These are phyloP conservation scores for Aureobasidium subglaciale DNA, from an alignment of 2,329 filamentous ascomycete species.

Conservation along the genomic window DNA sequence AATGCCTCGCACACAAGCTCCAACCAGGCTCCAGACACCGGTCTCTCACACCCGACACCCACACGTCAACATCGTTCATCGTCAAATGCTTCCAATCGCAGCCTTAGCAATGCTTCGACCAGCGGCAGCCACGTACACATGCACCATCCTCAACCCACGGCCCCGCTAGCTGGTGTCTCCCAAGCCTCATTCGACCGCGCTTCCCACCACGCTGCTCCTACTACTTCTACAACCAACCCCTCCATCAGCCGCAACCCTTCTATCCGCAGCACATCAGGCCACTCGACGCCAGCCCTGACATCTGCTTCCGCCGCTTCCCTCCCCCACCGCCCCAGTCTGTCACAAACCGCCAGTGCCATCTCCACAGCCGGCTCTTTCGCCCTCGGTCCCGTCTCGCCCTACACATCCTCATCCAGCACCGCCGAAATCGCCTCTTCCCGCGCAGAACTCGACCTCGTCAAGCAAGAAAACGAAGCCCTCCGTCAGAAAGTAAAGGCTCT, in stretches of 20 bases:
- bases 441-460: constrained; percentile 42
- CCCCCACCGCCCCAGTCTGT: constrained; percentile 29
- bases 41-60: constrained; percentile 46
- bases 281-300: constrained; percentile 27
- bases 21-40: constrained; percentile 36
- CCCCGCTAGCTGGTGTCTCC: constrained; percentile 23
- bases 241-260: constrained; percentile 28
- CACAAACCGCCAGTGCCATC: constrained; percentile 19
- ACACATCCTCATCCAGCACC: constrained; percentile 23
- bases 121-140: constrained; percentile 21
- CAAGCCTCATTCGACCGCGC: constrained; percentile 31
- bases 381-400: constrained; percentile 18
- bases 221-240: constrained; percentile 6
- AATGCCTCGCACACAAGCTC: constrained; percentile 48
- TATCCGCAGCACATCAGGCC: constrained; percentile 26
- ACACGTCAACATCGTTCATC: constrained; percentile 44
- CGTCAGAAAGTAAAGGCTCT: constrained; percentile 42
- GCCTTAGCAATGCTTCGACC: constrained; percentile 17
- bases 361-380: constrained; percentile 23
- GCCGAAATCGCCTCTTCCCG: constrained; percentile 38
- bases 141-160: constrained; percentile 16
- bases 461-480: constrained; percentile 42
- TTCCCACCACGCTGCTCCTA: constrained; percentile 26
- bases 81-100: constrained; percentile 20
- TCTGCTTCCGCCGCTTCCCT: constrained; percentile 20